Conservation (phyloP, 306 rosid species). For the Corylus avellana region DNA sequence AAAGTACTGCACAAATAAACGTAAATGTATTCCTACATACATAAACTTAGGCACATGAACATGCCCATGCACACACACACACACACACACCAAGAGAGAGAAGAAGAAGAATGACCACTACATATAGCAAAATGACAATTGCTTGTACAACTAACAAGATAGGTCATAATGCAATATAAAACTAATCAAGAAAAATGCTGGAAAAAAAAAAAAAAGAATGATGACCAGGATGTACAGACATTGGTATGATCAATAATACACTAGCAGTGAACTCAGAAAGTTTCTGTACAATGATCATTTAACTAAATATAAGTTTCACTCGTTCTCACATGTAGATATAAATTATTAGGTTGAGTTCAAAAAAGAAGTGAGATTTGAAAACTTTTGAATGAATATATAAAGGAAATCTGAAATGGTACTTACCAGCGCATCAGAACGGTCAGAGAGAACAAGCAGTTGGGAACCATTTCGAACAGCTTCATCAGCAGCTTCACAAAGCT, state of each 20-base stretch:
- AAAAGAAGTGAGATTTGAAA: neutral
- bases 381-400: neutral
- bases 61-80: neutral
- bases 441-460: constrained; percentile 89
- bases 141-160: neutral
- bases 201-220: neutral
- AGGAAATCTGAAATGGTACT: constrained; percentile 29
- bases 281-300: neutral
- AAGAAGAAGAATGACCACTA: neutral
- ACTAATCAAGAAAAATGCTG: constrained; percentile 1
- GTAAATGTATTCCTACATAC: neutral
- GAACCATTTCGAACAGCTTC: constrained; percentile 98
- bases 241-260: neutral
- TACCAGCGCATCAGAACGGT: constrained; percentile 86
- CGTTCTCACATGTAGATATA: neutral
- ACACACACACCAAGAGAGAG: neutral
- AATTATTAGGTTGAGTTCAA: neutral
- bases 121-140: neutral
- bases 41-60: neutral
- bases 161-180: neutral
- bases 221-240: neutral
- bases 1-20: neutral
- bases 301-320: neutral
- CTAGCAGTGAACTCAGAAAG: neutral
- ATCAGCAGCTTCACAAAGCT: constrained; percentile 98